A percentile compares a stretch with the other conserved stretches of the same genome.
These are phyloP conservation scores for Citrus maxima DNA, from an alignment of 345 rosid genomes.

Conservation along the genomic window DNA sequence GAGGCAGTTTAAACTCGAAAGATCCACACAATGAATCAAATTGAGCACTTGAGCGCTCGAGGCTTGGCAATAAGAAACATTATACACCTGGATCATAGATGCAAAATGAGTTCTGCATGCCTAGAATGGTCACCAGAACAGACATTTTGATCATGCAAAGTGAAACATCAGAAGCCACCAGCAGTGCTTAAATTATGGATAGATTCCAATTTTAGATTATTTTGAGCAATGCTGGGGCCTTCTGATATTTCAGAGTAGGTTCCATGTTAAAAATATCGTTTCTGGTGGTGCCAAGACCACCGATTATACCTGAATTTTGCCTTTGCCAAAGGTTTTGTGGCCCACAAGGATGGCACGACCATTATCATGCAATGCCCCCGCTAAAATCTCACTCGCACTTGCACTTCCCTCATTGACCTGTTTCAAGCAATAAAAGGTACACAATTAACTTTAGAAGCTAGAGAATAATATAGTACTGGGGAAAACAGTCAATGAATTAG, in stretches of 20 bases:
- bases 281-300: neutral
- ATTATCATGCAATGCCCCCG: constrained; percentile 84
- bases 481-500: neutral
- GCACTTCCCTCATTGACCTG: constrained; percentile 95
- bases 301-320: constrained; percentile 72
- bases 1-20: constrained; percentile 4
- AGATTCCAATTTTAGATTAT: neutral
- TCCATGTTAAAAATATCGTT: no score
- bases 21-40: neutral
- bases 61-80: neutral
- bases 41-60: neutral
- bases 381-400: constrained; percentile 94
- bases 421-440: constrained; percentile 8
- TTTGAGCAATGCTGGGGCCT: no score
- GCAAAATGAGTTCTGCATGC: neutral
- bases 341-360: constrained; percentile 96
- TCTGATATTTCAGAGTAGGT: no score
- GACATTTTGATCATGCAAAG: neutral
- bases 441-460: neutral
- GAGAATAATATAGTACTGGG: neutral
- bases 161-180: neutral
- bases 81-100: no score
- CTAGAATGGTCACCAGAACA: neutral
- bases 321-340: constrained; percentile 81
- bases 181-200: neutral